These are phyloP conservation scores for Beauveria brongniartii DNA, from an alignment of 2,329 filamentous ascomycete species.

Conservation along the genomic window DNA sequence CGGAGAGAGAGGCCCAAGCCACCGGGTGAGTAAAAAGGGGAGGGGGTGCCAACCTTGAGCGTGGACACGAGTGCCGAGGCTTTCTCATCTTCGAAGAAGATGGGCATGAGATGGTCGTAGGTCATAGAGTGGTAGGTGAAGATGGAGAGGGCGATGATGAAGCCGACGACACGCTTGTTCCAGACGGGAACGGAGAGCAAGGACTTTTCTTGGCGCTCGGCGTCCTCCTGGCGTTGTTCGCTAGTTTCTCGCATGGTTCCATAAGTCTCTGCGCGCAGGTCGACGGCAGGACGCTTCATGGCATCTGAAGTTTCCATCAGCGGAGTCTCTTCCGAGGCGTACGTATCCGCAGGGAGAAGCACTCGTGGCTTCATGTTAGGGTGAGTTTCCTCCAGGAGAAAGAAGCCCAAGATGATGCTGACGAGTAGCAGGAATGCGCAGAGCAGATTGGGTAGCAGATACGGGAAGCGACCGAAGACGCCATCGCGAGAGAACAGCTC, in stretches of 20 bases:
- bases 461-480: constrained; percentile 73
- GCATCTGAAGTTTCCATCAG: constrained; percentile 68
- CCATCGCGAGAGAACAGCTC: constrained; percentile 56
- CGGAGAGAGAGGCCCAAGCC: constrained; percentile 56
- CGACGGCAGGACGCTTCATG: constrained; percentile 62
- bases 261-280: constrained; percentile 71
- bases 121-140: constrained; percentile 96
- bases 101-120: constrained; percentile 84
- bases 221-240: constrained; percentile 40
- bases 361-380: constrained; percentile 63
- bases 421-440: constrained; percentile 69
- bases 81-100: constrained; percentile 79
- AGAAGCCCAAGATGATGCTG: constrained; percentile 72
- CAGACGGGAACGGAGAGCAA: constrained; percentile 34
- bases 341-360: constrained; percentile 38
- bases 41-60: constrained; percentile 23
- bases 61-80: constrained; percentile 30
- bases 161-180: constrained; percentile 58
- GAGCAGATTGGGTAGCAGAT: constrained; percentile 80
- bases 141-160: constrained; percentile 75
- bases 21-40: constrained; percentile 48
- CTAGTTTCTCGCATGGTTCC: constrained; percentile 52
- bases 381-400: constrained; percentile 82
- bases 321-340: constrained; percentile 59
- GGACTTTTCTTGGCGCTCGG: constrained; percentile 26